Evolutionary conservation across 1,284 basidiomycete genomes (phyloP), one percentile per base, ranked within the genome.

Genomic region (Uromyces viciae-fabae): DNA sequence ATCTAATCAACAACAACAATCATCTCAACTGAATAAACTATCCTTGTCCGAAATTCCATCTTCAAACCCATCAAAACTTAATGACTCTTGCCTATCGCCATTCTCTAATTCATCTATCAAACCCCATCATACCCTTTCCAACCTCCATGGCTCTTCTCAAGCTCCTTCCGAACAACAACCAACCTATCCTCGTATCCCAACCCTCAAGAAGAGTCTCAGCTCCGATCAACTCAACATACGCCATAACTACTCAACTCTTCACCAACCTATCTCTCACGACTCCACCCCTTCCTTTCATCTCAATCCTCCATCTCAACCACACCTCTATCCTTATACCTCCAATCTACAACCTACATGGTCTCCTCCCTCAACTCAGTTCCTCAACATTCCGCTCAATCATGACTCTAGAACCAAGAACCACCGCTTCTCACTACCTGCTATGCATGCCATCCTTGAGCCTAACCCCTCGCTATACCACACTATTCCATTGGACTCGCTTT

Each of bases 151-250:
- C 17, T 19, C 25, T 46, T 3, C 42, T 46, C 40, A 15, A 2
- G 46, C 25, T 31, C 22, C 0, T 22, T 36, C 22, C 33, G 58
- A 28, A 4, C 28, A 33, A 56, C 54, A 36, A 74, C 25, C 66
- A 22, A 28, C 17, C 25, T 46, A 31, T 40, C 66, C n/a, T 49
- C 66, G 66, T n/a, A 40, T 40, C 42, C 69, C 69, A n/a, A 60
- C 43, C 58, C 56, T 69, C 52, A 77, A 77, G 75, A 77, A 77
- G 42, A 68, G 75, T 49, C 62, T 77, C 31, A 77, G 75, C 38
- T 77, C 75, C 19, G 64, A 49, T 52, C 60, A 77, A 19, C 60
- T 77, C 28, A 31, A 54, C 19, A 60, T 25, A 4, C 60, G n/a
- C 28, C 28, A 22, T n/a, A n/a, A n/a, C n/a, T n/a, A 74, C 31